phyloP scores from a whole-genome alignment of 2,329 filamentous ascomycete genomes.

The Monosporascus cannonballus region DNA sequence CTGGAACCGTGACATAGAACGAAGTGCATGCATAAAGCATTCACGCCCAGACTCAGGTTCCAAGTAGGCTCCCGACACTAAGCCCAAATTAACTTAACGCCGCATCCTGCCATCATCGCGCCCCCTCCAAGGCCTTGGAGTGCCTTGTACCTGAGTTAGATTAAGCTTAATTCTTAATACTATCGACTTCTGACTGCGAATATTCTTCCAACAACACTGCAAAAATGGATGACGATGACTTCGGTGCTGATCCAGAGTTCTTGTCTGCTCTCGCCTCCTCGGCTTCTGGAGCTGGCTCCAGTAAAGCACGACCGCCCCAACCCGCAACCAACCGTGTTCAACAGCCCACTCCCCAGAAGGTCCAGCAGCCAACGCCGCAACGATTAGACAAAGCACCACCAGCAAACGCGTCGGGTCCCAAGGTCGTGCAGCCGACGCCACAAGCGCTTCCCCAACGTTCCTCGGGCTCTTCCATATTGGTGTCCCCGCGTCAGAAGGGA shows the following conservation, averaged over 20 bases:
- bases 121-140: background rate
- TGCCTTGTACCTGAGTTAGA: background rate
- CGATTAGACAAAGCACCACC: conserved; percentile 46
- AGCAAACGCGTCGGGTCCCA: conserved; percentile 34
- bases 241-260: conserved; percentile 38
- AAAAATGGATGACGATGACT: conserved; percentile 37
- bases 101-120: background rate
- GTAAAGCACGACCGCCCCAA: conserved; percentile 17
- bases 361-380: conserved; percentile 46
- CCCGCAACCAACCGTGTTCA: conserved; percentile 23
- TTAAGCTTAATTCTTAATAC: no score
- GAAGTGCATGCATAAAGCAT: no score
- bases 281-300: conserved; percentile 11
- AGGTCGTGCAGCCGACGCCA: conserved; percentile 80
- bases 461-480: conserved; percentile 72
- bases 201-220: conserved; percentile 4
- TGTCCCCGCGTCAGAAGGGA: conserved; percentile 88
- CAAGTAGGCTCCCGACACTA: background rate
- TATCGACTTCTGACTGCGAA: background rate
- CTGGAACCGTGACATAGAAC: no score
- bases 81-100: background rate
- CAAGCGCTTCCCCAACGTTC: conserved; percentile 67
- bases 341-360: conserved; percentile 36
- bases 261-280: conserved; percentile 28
- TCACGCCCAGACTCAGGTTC: background rate